phyloP scores from a whole-genome alignment of 2,329 filamentous ascomycete species.

The Aspergillus phoenicis region DNA sequence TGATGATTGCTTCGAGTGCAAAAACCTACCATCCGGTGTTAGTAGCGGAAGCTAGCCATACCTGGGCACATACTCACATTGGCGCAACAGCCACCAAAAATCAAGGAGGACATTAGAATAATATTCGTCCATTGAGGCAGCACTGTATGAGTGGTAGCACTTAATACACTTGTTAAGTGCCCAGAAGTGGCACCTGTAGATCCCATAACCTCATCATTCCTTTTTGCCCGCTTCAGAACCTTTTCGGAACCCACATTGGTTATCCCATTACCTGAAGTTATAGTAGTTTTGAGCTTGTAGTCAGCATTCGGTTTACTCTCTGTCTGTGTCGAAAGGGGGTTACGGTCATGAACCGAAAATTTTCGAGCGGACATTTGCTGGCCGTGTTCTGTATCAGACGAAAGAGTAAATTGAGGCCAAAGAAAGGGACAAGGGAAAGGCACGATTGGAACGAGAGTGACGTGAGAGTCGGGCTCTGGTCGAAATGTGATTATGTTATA shows the following conservation, averaged over 20 bases:
- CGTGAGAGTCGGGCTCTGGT: neutral
- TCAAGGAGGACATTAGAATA: constrained; percentile 73
- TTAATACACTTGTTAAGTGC: constrained; percentile 24
- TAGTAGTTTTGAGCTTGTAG: neutral
- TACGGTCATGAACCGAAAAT: neutral
- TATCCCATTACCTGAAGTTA: neutral
- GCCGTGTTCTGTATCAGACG: neutral
- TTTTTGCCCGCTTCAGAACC: neutral
- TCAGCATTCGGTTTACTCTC: neutral
- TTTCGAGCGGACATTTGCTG: neutral
- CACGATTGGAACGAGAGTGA: neutral
- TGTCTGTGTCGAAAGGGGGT: neutral
- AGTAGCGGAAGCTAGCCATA: constrained; percentile 22
- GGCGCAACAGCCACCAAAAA: constrained; percentile 93
- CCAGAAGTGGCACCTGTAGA: neutral
- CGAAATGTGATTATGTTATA: neutral
- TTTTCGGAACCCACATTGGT: neutral
- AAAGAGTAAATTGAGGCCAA: neutral
- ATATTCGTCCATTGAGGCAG: constrained; percentile 65
- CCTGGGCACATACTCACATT: constrained; percentile 64
- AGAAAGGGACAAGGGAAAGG: neutral
- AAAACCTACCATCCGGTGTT: constrained; percentile 67
- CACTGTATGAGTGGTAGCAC: constrained; percentile 35
- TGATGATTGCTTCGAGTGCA: constrained; percentile 90
- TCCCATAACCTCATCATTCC: neutral